Percentiles rank a stretch among this genome's conserved stretches.
Evolutionary conservation across 2,329 filamentous ascomycete species (phyloP).

Genomic region (Penicillium glabrum): DNA sequence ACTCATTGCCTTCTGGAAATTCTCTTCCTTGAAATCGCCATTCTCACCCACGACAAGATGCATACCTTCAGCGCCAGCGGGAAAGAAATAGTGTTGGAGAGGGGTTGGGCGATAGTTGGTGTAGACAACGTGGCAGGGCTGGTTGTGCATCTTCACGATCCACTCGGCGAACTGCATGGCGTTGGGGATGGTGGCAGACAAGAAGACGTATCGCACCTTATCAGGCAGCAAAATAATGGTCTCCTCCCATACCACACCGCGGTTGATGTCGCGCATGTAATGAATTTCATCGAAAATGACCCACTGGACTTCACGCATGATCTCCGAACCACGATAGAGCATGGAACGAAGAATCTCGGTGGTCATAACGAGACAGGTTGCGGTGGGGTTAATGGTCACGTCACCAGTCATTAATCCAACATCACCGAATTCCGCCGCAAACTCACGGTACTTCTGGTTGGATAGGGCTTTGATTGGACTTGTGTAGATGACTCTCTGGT

Average conservation of each 20-base stretch:
- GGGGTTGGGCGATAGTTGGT: constrained; percentile 97
- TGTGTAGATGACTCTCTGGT: constrained; percentile 98
- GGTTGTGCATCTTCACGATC: constrained; percentile 97
- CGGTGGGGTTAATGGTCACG: constrained; percentile 98
- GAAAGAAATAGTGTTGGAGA: constrained; percentile 97
- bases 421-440: constrained; percentile 91
- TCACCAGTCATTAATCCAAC: constrained; percentile 98
- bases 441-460: constrained; percentile 98
- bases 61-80: constrained; percentile 86
- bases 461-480: constrained; percentile 98
- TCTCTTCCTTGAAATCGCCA: constrained; percentile 91
- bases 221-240: constrained; percentile 97
- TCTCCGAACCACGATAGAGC: constrained; percentile 96
- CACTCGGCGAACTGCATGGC: constrained; percentile 99
- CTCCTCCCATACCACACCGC: constrained; percentile 99
- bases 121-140: constrained; percentile 98
- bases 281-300: constrained; percentile 98
- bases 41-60: constrained; percentile 96
- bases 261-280: constrained; percentile 84
- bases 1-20: constrained; percentile 95
- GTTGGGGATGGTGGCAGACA: constrained; percentile 97
- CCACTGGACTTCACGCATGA: constrained; percentile 99
- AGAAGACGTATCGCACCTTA: constrained; percentile 97
- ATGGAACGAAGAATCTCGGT: constrained; percentile 99
- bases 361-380: constrained; percentile 97